phyloP scores from a whole-genome alignment of 2,329 filamentous ascomycete species.

The Oidium heveae region DNA sequence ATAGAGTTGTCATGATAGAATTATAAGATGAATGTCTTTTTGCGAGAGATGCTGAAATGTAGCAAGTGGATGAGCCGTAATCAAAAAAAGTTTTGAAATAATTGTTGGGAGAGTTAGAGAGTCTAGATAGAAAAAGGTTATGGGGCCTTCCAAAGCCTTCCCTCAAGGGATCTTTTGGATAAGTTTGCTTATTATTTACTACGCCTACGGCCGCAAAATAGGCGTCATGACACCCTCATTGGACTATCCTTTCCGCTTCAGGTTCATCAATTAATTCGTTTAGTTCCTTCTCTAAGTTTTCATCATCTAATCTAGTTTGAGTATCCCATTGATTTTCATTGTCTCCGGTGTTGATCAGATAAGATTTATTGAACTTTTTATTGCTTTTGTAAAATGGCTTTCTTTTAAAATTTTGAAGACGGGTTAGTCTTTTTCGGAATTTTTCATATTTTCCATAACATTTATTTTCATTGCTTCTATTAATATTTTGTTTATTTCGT shows the following conservation, averaged over 20 bases:
- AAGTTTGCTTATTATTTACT: too few relatives aligned
- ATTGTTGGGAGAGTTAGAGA: not conserved
- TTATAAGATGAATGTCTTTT: not conserved
- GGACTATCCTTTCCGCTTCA: too few relatives aligned
- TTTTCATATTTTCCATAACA: too few relatives aligned
- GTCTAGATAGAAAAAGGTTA: not conserved
- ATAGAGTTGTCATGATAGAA: not conserved
- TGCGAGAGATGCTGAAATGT: not conserved
- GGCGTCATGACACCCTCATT: too few relatives aligned
- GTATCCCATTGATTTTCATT: not conserved
- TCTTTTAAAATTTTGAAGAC: too few relatives aligned
- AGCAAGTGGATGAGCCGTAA: not conserved
- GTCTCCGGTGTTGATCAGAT: not conserved
- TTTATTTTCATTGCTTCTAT: too few relatives aligned
- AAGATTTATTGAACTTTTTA: not conserved
- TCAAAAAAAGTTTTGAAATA: not conserved
- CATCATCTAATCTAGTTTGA: not conserved
- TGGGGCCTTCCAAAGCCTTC: not conserved
- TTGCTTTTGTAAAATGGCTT: not conserved
- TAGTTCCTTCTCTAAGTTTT: too few relatives aligned
- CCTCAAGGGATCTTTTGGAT: not conserved
- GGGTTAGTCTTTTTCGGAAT: too few relatives aligned
- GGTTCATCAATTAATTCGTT: too few relatives aligned
- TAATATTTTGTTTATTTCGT: too few relatives aligned
- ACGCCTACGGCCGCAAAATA: too few relatives aligned